Evolutionary conservation across 2,329 filamentous ascomycete species (phyloP), one percentile per base, ranked within the genome.

Genomic region (Fonsecaea pedrosoi): DNA sequence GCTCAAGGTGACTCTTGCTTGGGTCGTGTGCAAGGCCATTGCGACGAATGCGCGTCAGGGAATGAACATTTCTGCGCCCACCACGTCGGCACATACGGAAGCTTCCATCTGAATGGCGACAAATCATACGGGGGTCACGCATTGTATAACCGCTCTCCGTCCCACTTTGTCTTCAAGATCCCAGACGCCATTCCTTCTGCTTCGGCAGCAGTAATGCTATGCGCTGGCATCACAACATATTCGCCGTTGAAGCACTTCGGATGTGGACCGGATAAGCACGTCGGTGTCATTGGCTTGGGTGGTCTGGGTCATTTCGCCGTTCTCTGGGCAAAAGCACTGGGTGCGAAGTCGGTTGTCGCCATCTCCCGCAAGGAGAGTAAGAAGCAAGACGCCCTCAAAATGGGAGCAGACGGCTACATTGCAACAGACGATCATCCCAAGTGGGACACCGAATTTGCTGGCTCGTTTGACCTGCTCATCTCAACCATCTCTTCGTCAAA

Each of bases 251-350:
- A 10, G 21, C 3, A 15, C 8, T 8, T 15, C 1, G 13, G 45
- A 12, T 8, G 7, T 8, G 21, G 45, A 10, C 45, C 45, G 7
- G 45, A 15, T 8, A n/a, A 78, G 71, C 75, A 76, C 64, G 77
- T 79, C 15, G 76, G 75, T 42, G 77, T 78, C 30, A 74, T 80
- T 30, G 79, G 79, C 8, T 70, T 82, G 18, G 89, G 89, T 21
- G 89, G 89, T 9, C 85, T 91, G 63, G 89, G 89, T 4, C 90
- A 92, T 79, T 89, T 90, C 73, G 90, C 85, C 10, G 76, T 92
- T 54, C 79, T 91, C 73, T 91, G 90, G 73, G 85, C 88, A 18
- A 62, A 54, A 30, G 59, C 50, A 54, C 32, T 50, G 15, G 45
- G 45, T 3, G 45, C 45, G n/a, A 15, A 50, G 13, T 25, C 25